Conservation (phyloP, 164 flowering plant genomes). For the Kingdonia uniflora region DNA sequence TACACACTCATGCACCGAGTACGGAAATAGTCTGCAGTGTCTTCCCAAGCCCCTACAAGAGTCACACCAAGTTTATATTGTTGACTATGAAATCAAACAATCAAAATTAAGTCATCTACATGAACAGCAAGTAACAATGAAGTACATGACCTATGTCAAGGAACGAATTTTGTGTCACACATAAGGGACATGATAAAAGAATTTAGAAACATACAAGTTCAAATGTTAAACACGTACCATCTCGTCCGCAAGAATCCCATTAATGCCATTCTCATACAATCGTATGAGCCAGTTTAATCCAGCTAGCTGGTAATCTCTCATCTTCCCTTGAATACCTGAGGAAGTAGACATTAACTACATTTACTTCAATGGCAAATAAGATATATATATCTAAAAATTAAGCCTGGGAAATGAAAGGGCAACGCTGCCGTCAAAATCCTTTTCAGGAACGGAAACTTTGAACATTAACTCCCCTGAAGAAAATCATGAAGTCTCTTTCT, state of each 20-base stretch:
- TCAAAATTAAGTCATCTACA: not conserved
- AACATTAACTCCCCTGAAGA: too few species aligned
- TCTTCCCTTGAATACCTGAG: constrained; percentile 97
- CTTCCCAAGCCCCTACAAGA: constrained; percentile 88
- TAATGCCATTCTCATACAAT: constrained; percentile 96
- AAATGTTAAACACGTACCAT: constrained; percentile 43
- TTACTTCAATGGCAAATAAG: too few species aligned
- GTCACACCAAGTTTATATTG: not conserved
- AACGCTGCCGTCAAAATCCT: too few species aligned
- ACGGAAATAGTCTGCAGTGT: constrained; percentile 94
- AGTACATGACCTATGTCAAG: too few species aligned
- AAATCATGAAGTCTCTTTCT: too few species aligned
- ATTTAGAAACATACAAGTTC: too few species aligned
- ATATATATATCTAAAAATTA: too few species aligned
- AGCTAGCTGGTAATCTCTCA: constrained; percentile 99
- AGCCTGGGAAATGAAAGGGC: too few species aligned
- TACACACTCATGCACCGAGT: constrained; percentile 83
- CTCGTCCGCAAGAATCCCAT: constrained; percentile 99
- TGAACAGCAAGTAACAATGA: not conserved
- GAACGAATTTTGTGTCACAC: too few species aligned
- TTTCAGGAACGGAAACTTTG: too few species aligned
- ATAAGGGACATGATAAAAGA: too few species aligned
- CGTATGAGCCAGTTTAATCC: constrained; percentile 96
- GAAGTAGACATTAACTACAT: not conserved
- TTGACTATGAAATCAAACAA: not conserved